Conservation (phyloP, 2,329 filamentous ascomycete genomes). For the Sporothrix globosa region DNA sequence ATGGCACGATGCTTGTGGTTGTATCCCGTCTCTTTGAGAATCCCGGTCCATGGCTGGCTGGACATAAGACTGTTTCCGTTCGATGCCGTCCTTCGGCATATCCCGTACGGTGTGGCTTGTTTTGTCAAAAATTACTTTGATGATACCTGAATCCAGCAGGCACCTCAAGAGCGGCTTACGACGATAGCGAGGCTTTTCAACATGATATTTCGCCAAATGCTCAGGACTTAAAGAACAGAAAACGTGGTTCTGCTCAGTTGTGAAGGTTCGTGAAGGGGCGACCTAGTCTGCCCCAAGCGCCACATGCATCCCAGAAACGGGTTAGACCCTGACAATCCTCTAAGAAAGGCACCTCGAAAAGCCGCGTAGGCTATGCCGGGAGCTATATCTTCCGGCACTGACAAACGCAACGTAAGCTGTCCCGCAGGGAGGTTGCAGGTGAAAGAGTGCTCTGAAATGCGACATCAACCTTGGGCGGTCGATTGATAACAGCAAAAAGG, state of each 20-base stretch:
- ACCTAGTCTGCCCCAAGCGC: background rate
- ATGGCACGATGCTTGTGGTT: background rate
- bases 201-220: background rate
- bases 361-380: conserved; percentile 19
- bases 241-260: conserved; percentile 3
- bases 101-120: too few relatives aligned
- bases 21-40: background rate
- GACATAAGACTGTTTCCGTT: background rate
- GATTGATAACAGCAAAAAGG: background rate
- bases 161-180: background rate
- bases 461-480: background rate
- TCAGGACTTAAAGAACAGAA: background rate
- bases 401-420: background rate
- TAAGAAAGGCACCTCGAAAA: background rate
- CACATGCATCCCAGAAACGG: background rate
- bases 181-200: background rate
- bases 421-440: background rate
- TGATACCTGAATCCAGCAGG: too few relatives aligned
- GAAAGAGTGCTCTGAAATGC: background rate
- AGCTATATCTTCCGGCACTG: conserved; percentile 5
- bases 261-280: too few relatives aligned
- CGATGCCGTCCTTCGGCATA: background rate
- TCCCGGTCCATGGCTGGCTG: conserved; percentile 4
- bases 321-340: background rate
- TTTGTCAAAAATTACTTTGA: too few relatives aligned